phyloP scores from a whole-genome alignment of 495 filamentous ascomycete species.

The Talaromyces liani region DNA sequence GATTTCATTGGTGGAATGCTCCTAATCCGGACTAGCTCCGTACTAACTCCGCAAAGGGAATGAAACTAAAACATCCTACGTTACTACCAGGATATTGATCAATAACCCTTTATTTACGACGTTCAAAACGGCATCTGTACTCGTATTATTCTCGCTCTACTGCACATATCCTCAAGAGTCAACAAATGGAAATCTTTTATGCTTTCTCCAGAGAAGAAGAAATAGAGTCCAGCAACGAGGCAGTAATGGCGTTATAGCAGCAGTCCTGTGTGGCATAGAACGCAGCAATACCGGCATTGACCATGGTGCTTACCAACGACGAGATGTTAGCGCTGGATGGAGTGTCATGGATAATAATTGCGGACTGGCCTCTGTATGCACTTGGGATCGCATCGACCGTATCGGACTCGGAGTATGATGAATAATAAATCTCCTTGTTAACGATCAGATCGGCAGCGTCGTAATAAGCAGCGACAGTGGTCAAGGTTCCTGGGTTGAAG shows the following conservation, averaged over 20 bases:
- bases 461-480: slow-evolving; percentile 2
- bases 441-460: slow-evolving; percentile 7
- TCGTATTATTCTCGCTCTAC: not conserved
- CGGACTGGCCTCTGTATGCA: not conserved
- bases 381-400: not conserved
- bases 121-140: not conserved
- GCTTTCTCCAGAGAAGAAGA: not conserved
- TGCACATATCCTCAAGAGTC: not conserved
- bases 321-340: not conserved
- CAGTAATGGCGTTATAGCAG: not conserved
- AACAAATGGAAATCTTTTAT: not conserved
- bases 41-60: not conserved
- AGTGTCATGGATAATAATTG: slow-evolving; percentile 1
- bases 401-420: not conserved
- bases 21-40: not conserved
- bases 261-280: slow-evolving; percentile 8
- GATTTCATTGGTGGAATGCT: not conserved
- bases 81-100: not conserved
- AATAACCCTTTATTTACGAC: not conserved
- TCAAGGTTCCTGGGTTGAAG: slow-evolving; percentile 6
- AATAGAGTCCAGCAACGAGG: not conserved
- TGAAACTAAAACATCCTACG: not conserved
- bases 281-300: not conserved
- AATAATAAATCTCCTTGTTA: not conserved
- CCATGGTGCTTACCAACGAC: not conserved